These are phyloP conservation scores for Silene uniflora DNA, from an alignment of 148 eudicot genomes.

Conservation along the genomic window DNA sequence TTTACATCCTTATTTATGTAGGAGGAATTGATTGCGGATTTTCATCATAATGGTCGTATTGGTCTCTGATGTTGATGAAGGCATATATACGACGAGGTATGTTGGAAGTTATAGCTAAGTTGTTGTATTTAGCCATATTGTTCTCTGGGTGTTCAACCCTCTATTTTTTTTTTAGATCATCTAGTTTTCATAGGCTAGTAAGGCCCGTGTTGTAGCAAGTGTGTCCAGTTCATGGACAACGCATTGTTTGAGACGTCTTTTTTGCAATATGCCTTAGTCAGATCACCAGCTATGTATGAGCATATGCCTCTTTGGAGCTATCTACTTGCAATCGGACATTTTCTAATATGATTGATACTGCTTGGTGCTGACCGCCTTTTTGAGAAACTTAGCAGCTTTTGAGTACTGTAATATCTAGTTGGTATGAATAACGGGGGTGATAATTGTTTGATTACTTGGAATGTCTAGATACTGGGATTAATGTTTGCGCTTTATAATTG, in stretches of 20 bases:
- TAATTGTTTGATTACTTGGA: no score
- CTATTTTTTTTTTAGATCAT: neutral
- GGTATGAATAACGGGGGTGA: no score
- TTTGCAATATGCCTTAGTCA: neutral
- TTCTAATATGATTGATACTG: neutral
- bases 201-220: neutral
- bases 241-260: neutral
- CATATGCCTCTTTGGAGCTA: neutral
- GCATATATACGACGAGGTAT: conserved; percentile 94
- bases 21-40: no score
- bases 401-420: no score
- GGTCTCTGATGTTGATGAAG: conserved; percentile 89
- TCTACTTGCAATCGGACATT: neutral
- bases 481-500: no score
- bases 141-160: neutral
- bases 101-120: conserved; percentile 5
- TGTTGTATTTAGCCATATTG: neutral
- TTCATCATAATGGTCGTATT: no score
- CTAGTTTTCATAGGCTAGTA: neutral
- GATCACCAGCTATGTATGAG: neutral
- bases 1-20: no score
- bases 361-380: neutral
- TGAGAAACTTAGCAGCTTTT: neutral
- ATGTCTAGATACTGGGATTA: no score
- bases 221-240: neutral